These are phyloP conservation scores for Corchorus capsularis DNA, from an alignment of 345 rosid genomes.

Conservation along the genomic window DNA sequence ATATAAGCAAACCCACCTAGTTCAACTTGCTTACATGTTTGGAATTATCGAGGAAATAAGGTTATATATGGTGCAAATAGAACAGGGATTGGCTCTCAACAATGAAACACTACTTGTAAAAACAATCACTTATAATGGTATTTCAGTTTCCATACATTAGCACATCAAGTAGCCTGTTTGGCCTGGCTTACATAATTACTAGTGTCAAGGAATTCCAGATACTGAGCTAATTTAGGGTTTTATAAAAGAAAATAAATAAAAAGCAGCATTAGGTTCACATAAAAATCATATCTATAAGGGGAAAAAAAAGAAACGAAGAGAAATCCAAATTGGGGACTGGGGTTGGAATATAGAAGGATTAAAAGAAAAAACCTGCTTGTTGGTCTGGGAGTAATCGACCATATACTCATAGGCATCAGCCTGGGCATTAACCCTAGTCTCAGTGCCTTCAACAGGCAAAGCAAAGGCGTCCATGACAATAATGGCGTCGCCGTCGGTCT, in stretches of 20 bases:
- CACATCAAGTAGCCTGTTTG: not conserved
- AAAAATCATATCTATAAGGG: not conserved
- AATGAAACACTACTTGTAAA: not conserved
- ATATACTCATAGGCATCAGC: constrained; percentile 99
- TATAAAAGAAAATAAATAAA: not conserved
- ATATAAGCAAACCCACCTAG: not conserved
- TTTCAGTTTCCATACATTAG: not conserved
- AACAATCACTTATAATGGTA: too few relatives aligned
- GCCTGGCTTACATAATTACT: not conserved
- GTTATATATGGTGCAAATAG: not conserved
- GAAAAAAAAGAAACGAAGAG: not conserved
- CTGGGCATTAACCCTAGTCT: constrained; percentile 97
- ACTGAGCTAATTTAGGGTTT: not conserved
- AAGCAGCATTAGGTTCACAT: not conserved
- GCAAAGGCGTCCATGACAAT: constrained; percentile 99
- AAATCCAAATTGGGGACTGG: not conserved
- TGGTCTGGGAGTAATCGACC: constrained; percentile 98
- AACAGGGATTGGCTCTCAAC: not conserved
- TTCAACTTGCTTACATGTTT: not conserved
- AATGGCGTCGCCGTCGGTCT: constrained; percentile 92
- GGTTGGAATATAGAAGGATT: not conserved
- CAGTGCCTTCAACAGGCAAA: constrained; percentile 99
- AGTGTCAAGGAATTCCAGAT: not conserved
- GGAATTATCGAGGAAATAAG: not conserved
- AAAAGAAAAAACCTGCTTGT: constrained; percentile 70